Conservation (phyloP, 371 early-diverging fungal species). For the Mortierella sp. region DNA sequence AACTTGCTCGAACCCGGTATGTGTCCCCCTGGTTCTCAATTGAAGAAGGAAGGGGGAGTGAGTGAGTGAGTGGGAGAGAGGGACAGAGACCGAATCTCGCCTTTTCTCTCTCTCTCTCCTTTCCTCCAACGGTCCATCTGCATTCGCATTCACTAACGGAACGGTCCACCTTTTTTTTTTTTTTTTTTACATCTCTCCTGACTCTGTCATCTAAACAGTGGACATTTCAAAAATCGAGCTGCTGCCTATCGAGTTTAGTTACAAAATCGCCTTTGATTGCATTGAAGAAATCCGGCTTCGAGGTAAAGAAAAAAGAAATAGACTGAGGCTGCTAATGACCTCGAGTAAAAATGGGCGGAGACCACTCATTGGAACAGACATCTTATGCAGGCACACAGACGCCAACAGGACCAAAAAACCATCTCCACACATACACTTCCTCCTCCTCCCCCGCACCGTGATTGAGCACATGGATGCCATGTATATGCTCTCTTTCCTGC, state of each 20-base stretch:
- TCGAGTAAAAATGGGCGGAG: not conserved
- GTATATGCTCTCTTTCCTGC: not conserved
- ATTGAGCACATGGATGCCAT: not conserved
- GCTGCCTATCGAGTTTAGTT: slow-evolving; percentile 45
- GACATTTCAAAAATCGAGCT: slow-evolving; percentile 38
- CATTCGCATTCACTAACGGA: not conserved
- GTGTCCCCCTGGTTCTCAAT: not conserved
- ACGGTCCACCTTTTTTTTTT: not conserved
- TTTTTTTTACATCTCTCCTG: not conserved
- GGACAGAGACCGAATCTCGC: not conserved
- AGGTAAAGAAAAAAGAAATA: slow-evolving; percentile 22
- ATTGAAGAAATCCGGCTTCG: slow-evolving; percentile 51
- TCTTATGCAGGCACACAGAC: too few species aligned
- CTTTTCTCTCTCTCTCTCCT: not conserved
- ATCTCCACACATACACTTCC: too few species aligned
- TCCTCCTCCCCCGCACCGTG: too few species aligned
- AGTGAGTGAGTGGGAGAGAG: not conserved
- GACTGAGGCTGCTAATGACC: too few species aligned
- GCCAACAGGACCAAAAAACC: too few species aligned
- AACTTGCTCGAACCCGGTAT: slow-evolving; percentile 35
- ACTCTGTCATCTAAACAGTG: slow-evolving; percentile 9
- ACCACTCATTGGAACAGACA: not conserved
- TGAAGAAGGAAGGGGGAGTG: not conserved
- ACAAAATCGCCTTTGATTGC: slow-evolving; percentile 38
- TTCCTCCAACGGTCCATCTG: not conserved